Evolutionary conservation across 106 monocot species (phyloP).

Genomic region (Agapanthus africanus): DNA sequence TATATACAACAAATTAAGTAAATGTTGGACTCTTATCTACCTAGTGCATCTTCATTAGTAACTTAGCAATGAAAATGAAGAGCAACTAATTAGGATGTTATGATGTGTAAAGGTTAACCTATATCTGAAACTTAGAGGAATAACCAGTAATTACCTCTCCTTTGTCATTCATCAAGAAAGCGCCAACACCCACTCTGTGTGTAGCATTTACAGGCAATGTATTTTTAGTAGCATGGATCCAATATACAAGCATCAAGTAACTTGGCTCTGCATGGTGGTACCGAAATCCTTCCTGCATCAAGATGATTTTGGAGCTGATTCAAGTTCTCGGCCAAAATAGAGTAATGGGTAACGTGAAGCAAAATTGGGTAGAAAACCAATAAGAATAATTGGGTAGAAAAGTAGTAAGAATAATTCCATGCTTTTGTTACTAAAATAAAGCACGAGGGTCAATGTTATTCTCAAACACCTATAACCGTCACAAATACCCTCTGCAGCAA

Average conservation of each 20-base stretch:
- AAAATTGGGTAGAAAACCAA: background rate
- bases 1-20: background rate
- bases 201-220: slow-evolving; percentile 86
- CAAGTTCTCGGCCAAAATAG: background rate
- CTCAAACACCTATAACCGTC: background rate
- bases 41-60: background rate
- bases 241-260: slow-evolving; percentile 92
- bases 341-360: background rate
- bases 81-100: slow-evolving; percentile 11
- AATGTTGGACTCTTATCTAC: background rate
- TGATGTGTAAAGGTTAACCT: slow-evolving; percentile 5
- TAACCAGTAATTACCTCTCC: slow-evolving; percentile 50
- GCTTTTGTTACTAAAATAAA: background rate
- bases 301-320: slow-evolving; percentile 3
- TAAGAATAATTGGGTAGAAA: background rate
- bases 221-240: slow-evolving; percentile 70
- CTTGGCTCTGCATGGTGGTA: slow-evolving; percentile 93
- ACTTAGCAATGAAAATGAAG: background rate
- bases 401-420: no score
- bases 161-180: slow-evolving; percentile 80
- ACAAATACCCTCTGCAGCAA: background rate
- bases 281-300: slow-evolving; percentile 83
- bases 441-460: background rate
- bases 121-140: background rate
- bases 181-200: slow-evolving; percentile 89